Percentiles rank a stretch among this genome's conserved stretches.
phyloP scores from a whole-genome alignment of 345 rosid genomes.

The Euphorbia peplus region DNA sequence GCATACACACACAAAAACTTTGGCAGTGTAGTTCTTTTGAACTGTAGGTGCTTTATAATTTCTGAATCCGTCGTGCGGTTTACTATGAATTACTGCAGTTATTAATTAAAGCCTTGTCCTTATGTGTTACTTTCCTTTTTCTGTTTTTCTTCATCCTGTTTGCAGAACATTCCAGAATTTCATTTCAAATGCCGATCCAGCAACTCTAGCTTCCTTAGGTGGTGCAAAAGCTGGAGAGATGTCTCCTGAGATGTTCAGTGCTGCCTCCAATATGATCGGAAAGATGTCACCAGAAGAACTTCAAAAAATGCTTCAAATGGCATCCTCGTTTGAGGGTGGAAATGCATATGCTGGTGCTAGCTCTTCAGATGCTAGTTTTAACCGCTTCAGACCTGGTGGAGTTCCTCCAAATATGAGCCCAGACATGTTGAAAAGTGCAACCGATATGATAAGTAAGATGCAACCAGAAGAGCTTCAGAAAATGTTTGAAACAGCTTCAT shows the following conservation, averaged over 20 bases:
- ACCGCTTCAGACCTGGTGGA: conserved; percentile 40
- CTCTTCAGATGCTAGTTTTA: conserved; percentile 30
- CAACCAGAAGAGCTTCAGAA: conserved; percentile 71
- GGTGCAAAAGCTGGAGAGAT: conserved; percentile 72
- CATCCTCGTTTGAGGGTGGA: conserved; percentile 67
- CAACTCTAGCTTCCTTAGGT: conserved; percentile 60
- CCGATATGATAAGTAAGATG: conserved; percentile 81
- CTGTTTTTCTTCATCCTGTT: conserved; percentile 15
- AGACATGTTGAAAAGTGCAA: conserved; percentile 79
- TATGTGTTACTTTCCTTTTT: not conserved
- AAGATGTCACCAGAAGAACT: conserved; percentile 93
- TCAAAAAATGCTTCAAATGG: conserved; percentile 73
- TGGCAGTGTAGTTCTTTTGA: not conserved
- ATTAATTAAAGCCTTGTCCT: not conserved
- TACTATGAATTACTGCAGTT: not conserved
- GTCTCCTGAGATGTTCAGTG: conserved; percentile 76
- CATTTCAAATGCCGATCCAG: conserved; percentile 69
- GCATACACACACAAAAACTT: no score
- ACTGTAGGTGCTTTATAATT: not conserved
- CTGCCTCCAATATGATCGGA: conserved; percentile 79
- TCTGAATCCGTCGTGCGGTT: not conserved
- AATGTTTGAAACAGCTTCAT: conserved; percentile 86
- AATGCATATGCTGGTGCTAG: conserved; percentile 36
- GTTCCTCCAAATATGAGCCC: conserved; percentile 55
- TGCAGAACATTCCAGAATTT: conserved; percentile 75